These are phyloP conservation scores for Kwoniella shivajii DNA, from an alignment of 1,284 basidiomycete species.

Conservation along the genomic window DNA sequence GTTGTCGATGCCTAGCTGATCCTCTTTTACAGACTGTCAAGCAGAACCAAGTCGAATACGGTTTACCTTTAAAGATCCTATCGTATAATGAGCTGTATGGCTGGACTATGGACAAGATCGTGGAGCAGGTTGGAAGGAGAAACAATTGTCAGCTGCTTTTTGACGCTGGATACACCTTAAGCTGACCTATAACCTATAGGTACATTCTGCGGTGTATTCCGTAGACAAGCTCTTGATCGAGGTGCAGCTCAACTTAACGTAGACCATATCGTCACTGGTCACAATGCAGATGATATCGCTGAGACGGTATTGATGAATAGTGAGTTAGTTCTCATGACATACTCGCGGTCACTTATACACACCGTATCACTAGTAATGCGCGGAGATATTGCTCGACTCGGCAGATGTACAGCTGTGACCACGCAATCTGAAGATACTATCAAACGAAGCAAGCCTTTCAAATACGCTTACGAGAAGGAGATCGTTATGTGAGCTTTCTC, in stretches of 20 bases:
- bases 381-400: constrained; percentile 91
- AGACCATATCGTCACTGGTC: constrained; percentile 97
- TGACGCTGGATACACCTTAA: background rate
- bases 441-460: constrained; percentile 96
- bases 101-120: constrained; percentile 99
- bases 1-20: background rate
- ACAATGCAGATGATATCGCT: constrained; percentile 98
- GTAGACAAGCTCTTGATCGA: constrained; percentile 91
- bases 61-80: constrained; percentile 92
- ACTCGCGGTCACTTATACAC: background rate
- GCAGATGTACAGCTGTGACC: constrained; percentile 90
- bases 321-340: constrained; percentile 54
- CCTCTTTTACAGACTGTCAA: constrained; percentile 79
- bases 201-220: constrained; percentile 98
- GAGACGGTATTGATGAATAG: constrained; percentile 99
- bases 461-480: constrained; percentile 99
- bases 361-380: constrained; percentile 74
- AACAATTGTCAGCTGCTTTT: constrained; percentile 75
- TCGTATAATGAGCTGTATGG: constrained; percentile 96
- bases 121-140: constrained; percentile 89
- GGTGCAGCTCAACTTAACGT: constrained; percentile 86
- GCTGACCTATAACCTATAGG: constrained; percentile 38
- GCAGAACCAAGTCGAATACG: constrained; percentile 92
- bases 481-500: constrained; percentile 80
- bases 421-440: constrained; percentile 94